phyloP scores from a whole-genome alignment of 192 early-diverging fungal species.

The Entomortierella parvispora region DNA sequence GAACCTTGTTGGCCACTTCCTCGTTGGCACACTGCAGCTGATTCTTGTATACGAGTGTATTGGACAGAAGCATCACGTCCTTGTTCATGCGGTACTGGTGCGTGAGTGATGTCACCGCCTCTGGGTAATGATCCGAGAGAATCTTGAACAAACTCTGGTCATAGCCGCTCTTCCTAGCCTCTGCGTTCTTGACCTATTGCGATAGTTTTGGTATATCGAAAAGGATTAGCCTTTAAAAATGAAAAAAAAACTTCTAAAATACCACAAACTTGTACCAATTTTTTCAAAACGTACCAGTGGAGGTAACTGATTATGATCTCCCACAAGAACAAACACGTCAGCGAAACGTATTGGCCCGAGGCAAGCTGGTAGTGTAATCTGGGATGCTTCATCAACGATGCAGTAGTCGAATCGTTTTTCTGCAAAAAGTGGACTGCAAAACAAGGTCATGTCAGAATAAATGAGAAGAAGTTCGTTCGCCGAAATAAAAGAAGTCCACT shows the following conservation, averaged over 20 bases:
- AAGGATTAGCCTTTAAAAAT: constrained; percentile 11
- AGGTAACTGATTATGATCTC: constrained; percentile 95
- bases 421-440: constrained; percentile 71
- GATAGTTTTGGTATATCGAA: not conserved
- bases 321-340: constrained; percentile 89
- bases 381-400: constrained; percentile 96
- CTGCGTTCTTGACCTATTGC: constrained; percentile 62
- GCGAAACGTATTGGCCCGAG: constrained; percentile 88
- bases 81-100: constrained; percentile 95
- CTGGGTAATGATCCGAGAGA: constrained; percentile 84
- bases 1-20: constrained; percentile 64
- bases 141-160: constrained; percentile 81
- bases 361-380: constrained; percentile 91
- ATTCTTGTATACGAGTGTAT: constrained; percentile 84
- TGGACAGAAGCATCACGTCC: constrained; percentile 89
- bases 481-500: constrained; percentile 10
- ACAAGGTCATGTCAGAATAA: not conserved
- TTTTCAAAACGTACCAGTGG: constrained; percentile 73
- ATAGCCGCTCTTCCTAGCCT: constrained; percentile 64
- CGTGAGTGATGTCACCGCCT: constrained; percentile 75
- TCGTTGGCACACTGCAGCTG: constrained; percentile 79
- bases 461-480: not conserved
- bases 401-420: constrained; percentile 91
- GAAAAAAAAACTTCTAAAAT: not conserved
- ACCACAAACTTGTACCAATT: not conserved